Evolutionary conservation across 345 rosid genomes (phyloP).

Genomic region (thale cress (Arabidopsis thaliana)): DNA sequence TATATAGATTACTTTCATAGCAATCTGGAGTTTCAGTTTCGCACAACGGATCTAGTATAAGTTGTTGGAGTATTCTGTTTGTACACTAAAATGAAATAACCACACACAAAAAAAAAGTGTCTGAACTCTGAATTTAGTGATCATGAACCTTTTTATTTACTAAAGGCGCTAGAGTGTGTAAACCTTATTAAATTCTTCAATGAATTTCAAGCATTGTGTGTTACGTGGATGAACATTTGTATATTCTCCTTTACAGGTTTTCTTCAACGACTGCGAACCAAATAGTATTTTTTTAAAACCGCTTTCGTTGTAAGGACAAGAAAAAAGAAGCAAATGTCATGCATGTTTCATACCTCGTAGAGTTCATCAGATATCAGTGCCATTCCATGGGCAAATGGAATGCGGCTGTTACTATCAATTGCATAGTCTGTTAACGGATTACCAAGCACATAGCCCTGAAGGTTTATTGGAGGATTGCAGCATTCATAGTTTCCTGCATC

Average conservation of each 20-base stretch:
- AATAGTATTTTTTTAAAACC: too few species aligned
- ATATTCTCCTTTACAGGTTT: constrained; percentile 51
- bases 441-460: constrained; percentile 77
- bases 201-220: constrained; percentile 46
- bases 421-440: constrained; percentile 49
- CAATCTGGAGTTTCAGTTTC: constrained; percentile 8
- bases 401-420: constrained; percentile 42
- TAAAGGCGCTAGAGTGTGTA: background rate
- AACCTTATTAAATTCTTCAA: constrained; percentile 31
- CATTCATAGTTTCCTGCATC: constrained; percentile 58
- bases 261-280: constrained; percentile 48
- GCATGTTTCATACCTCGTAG: constrained; percentile 50
- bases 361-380: constrained; percentile 76
- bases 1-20: constrained; percentile 25
- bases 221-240: constrained; percentile 41
- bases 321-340: background rate
- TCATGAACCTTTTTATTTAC: background rate
- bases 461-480: constrained; percentile 47
- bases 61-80: background rate
- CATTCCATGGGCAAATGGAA: constrained; percentile 70
- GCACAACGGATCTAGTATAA: background rate
- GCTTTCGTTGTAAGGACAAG: background rate
- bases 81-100: constrained; percentile 13
- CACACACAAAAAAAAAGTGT: background rate
- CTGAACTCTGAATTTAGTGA: too few species aligned